phyloP scores from a whole-genome alignment of 192 early-diverging fungal genomes.

The Gryganskiella cystojenkinii region DNA sequence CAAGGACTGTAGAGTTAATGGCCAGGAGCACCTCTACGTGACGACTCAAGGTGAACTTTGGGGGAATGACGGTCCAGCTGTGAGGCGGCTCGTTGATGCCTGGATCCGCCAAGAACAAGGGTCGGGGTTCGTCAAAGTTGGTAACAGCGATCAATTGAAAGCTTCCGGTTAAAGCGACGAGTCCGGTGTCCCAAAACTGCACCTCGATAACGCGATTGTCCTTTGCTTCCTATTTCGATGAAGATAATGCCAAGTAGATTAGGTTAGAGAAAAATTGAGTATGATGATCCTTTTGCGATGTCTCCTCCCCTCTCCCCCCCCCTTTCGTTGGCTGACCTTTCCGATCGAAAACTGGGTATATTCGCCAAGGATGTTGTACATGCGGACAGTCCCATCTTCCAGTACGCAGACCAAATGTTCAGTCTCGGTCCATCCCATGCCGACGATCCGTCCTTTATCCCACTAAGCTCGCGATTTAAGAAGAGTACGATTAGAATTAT shows the following conservation, averaged over 20 bases:
- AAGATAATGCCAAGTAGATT: neutral
- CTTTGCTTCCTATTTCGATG: slow-evolving; percentile 72
- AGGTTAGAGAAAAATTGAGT: too few relatives aligned
- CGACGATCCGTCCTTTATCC: slow-evolving; percentile 91
- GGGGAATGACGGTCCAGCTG: slow-evolving; percentile 91
- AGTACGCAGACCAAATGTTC: slow-evolving; percentile 91
- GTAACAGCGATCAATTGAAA: slow-evolving; percentile 85
- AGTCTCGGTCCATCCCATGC: slow-evolving; percentile 90
- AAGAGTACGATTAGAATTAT: neutral
- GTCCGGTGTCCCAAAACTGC: slow-evolving; percentile 89
- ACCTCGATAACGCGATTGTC: slow-evolving; percentile 86
- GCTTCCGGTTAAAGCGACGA: slow-evolving; percentile 92
- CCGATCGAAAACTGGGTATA: slow-evolving; percentile 84
- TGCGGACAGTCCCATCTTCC: slow-evolving; percentile 83
- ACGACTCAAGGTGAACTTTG: slow-evolving; percentile 85
- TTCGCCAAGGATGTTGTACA: slow-evolving; percentile 88
- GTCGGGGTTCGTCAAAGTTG: slow-evolving; percentile 88
- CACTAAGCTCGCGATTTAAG: slow-evolving; percentile 59
- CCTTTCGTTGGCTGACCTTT: too few relatives aligned
- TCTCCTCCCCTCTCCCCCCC: too few relatives aligned
- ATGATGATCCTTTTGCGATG: too few relatives aligned
- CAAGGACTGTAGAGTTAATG: slow-evolving; percentile 79
- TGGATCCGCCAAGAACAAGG: slow-evolving; percentile 77
- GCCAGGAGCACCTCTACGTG: slow-evolving; percentile 93
- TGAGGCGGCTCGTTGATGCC: slow-evolving; percentile 72